Evolutionary conservation across 352 stramenopile genomes (phyloP), one percentile per base, ranked within the genome.

Genomic region (Globisporangium spinosum): DNA sequence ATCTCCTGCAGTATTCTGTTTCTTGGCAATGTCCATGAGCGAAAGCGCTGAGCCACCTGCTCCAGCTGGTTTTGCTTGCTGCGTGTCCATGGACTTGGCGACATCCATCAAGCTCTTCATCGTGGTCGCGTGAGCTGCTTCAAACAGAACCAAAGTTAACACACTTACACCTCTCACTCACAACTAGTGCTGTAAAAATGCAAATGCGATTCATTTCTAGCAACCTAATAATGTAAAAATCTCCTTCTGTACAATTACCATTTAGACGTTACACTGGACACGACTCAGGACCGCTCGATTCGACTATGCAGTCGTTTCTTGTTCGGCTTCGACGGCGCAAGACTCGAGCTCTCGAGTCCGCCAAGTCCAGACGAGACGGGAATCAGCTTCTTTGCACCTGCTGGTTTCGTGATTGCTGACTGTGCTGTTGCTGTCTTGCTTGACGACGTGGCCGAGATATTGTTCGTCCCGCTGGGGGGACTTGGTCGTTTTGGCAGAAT

Each of bases 41-140:
- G 78, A 75, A 17, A 82, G 53, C 9, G 58, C 68, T 34, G 57
- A 34, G 13, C 43, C 51, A 29, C 49, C 54, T 12, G 25, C 22
- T 20, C 20, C 53, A 55, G 55, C 43, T 29, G 27, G 20, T 29
- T 6, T 53, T 29, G 10, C 45, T 40, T 71, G 49, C 8, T 66
- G 17, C 12, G 13, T 8, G n/a, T 76, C 58, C 74, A 87, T 83
- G 17, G 73, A 65, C 64, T 79, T 82, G 29, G 82, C 79, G 32
- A 91, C 78, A 64, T 88, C 82, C 9, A 89, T 47, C 5, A 86
- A 65, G 45, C 79, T 82, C 13, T 68, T 60, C 58, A 62, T 66
- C n/a, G 47, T 35, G 3, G 13, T 51, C 27, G 7, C 47, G 32
- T n/a, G 12, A 20, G 27, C 32, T 61, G n/a, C 32, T 61, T 12